A percentile compares a stretch with the other conserved stretches of the same genome.
phyloP scores from a whole-genome alignment of 345 rosid species.

The Acer saccharum region DNA sequence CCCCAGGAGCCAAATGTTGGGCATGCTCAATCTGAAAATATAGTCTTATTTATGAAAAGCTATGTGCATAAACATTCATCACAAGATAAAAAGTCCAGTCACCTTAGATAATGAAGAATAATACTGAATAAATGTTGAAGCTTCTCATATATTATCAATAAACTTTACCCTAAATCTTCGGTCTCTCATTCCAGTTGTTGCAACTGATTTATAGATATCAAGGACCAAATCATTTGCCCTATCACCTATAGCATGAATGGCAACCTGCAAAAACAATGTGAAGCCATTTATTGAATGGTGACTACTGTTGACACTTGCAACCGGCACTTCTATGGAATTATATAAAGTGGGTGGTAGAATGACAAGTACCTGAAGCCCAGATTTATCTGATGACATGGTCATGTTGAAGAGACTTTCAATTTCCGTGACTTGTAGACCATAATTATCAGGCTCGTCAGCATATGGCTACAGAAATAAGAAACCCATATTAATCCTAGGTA shows the following conservation, averaged over 20 bases:
- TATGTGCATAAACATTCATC: not conserved
- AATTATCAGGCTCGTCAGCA: slow-evolving; percentile 62
- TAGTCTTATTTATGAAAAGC: slow-evolving; percentile 20
- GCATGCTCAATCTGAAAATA: slow-evolving; percentile 81
- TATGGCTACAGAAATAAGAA: slow-evolving; percentile 57
- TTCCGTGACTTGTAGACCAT: slow-evolving; percentile 67
- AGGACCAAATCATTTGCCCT: slow-evolving; percentile 79
- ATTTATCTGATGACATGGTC: slow-evolving; percentile 70
- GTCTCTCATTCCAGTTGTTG: slow-evolving; percentile 69
- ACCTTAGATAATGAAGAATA: not conserved
- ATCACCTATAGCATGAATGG: slow-evolving; percentile 95
- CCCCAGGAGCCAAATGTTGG: slow-evolving; percentile 76
- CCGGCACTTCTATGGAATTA: not conserved
- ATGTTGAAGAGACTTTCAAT: slow-evolving; percentile 59
- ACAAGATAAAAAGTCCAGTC: not conserved
- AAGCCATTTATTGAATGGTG: not conserved
- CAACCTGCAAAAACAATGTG: slow-evolving; percentile 52
- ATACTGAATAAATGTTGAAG: not conserved
- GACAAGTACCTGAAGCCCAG: slow-evolving; percentile 74
- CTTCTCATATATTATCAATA: slow-evolving; percentile 22
- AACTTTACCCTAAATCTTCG: slow-evolving; percentile 78
- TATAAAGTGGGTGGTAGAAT: not conserved
- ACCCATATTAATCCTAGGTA: not conserved
- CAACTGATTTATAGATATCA: slow-evolving; percentile 62
- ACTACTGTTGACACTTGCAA: not conserved